Evolutionary conservation across 768 basidiomycete genomes (phyloP).

Genomic region (Boletus huronensis): DNA sequence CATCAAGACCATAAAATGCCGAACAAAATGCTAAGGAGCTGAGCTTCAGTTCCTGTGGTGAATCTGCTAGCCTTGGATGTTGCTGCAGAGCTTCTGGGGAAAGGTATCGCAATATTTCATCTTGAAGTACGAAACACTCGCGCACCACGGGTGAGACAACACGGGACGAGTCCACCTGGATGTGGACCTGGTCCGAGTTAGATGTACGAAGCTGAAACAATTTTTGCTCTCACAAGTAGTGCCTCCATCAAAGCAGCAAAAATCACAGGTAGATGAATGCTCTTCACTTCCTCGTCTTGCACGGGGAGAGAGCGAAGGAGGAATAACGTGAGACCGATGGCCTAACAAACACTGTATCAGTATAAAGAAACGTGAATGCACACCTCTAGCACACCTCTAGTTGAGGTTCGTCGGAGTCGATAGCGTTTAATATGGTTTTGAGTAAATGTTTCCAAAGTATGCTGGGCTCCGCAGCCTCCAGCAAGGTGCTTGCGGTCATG

Average conservation of each 20-base stretch:
- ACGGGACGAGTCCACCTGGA: slow-evolving; percentile 36
- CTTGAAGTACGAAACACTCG: slow-evolving; percentile 47
- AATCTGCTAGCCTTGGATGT: slow-evolving; percentile 45
- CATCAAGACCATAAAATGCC: slow-evolving; percentile 54
- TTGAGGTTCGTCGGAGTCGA: slow-evolving; percentile 40
- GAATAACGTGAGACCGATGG: slow-evolving; percentile 65
- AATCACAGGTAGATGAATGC: slow-evolving; percentile 75
- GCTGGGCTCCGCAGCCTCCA: slow-evolving; percentile 90
- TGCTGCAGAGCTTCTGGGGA: slow-evolving; percentile 48
- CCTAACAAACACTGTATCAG: slow-evolving; percentile 38
- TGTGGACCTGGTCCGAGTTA: slow-evolving; percentile 31
- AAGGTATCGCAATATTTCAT: slow-evolving; percentile 51
- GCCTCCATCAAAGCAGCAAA: slow-evolving; percentile 66
- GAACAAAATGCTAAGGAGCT: slow-evolving; percentile 56
- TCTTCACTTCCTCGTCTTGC: slow-evolving; percentile 86
- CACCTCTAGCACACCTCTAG: slow-evolving; percentile 45
- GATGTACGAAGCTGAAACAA: not conserved
- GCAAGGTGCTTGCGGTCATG: slow-evolving; percentile 83
- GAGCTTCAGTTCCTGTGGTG: slow-evolving; percentile 32
- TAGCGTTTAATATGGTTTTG: slow-evolving; percentile 49
- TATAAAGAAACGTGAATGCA: not conserved
- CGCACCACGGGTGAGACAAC: slow-evolving; percentile 36
- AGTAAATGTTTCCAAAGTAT: slow-evolving; percentile 82
- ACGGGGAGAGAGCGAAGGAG: slow-evolving; percentile 66
- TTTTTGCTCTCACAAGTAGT: slow-evolving; percentile 49